Base-by-base conservation (phyloP, 768 basidiomycete species). In the Chalciporus sphaerocephalus region DNA sequence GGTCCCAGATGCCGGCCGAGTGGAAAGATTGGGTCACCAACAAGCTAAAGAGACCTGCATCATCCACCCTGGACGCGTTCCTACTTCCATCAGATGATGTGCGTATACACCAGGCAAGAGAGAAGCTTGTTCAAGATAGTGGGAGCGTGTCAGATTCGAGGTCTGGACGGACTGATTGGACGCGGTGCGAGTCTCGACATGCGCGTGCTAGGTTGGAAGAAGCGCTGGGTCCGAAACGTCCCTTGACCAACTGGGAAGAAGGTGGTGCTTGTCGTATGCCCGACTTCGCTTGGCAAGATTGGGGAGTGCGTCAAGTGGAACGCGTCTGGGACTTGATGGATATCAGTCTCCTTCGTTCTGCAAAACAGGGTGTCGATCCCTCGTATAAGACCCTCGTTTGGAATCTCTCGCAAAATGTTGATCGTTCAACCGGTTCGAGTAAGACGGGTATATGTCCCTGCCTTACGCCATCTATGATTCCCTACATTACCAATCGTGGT, bases 361-460 rank as follows among this genome's bases (percentile, higher is more conserved):
- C 92, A 0, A 78, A 76, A 49, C 76, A 80, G 30, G 91, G 88
- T 2, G 74, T 91, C 17, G 94, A 96, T 59, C 83, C 92, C 0
- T 84, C 79, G 0, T 94, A 84, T 65, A 93, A 95, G 61, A 92
- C 91, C 2, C 76, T 83, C 66, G 88, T 97, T 2, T 96, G 93
- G 93, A 97, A 97, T 65, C 75, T 97, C 5, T 93, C 91, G 2
- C 94, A 97, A 67, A 97, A 97, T 56, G 94, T 96, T 18, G 94
- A 97, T 65, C 81, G 94, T 12, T 86, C 86, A 21, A 92, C 85
- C 36, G 87, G 88, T 6, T 85, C 87, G 0, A 79, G 75, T 54
- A 85, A 83, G 63, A 69, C 83, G 10, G 94, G 93, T 17, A 88
- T 96, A 44, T 90, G 87, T 53, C 89, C 89, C 1, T 97, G 94